These are phyloP conservation scores for Vaccinium myrtillus DNA, from an alignment of 148 eudicot species.

Conservation along the genomic window DNA sequence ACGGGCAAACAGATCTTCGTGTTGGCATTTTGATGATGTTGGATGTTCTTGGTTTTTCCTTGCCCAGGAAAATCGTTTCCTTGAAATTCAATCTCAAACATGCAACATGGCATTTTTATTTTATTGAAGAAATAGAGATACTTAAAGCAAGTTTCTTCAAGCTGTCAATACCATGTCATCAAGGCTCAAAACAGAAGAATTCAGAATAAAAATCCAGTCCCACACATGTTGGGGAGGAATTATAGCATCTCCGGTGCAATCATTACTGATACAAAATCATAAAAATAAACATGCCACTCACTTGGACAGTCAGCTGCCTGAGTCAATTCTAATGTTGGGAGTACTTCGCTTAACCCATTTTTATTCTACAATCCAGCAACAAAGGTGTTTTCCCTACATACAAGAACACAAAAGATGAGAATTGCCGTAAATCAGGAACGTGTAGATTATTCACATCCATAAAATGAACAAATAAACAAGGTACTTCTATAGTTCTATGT, in stretches of 20 bases:
- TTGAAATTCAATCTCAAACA: not conserved
- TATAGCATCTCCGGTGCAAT: not conserved
- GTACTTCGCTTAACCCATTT: not conserved
- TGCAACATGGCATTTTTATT: conserved; percentile 3
- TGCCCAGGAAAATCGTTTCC: not conserved
- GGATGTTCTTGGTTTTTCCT: too few species aligned
- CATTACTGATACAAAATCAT: not conserved
- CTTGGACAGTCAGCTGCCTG: conserved; percentile 9
- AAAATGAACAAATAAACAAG: not conserved
- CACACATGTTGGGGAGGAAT: conserved; percentile 2
- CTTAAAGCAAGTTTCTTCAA: not conserved
- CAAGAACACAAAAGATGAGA: not conserved
- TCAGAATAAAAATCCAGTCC: not conserved
- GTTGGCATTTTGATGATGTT: too few species aligned
- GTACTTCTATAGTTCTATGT: not conserved
- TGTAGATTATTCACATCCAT: not conserved
- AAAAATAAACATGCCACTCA: conserved; percentile 13
- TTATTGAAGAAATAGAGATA: conserved; percentile 5
- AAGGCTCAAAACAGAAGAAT: not conserved
- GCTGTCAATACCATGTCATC: conserved; percentile 1
- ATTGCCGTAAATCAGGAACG: not conserved
- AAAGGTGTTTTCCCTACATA: conserved; percentile 11
- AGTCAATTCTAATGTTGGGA: conserved; percentile 7
- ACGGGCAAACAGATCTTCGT: too few species aligned
- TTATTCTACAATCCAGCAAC: conserved; percentile 15